Conservation (phyloP, 2,329 filamentous ascomycete species). For the Trichoderma endophyticum region DNA sequence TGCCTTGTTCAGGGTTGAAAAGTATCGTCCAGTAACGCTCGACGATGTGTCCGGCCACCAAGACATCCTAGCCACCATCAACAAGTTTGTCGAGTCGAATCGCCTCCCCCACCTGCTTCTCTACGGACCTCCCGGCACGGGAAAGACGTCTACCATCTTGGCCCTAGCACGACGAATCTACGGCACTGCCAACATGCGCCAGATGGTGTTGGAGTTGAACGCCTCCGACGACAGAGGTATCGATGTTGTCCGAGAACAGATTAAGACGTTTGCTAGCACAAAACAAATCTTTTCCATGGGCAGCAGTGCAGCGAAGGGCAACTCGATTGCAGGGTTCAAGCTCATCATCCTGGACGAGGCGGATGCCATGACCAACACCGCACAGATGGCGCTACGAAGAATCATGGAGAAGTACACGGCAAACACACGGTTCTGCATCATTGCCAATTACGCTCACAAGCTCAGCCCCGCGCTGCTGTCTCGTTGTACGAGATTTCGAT, state of each 20-base stretch:
- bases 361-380: conserved; percentile 99
- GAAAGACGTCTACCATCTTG: conserved; percentile 95
- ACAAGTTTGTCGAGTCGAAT: conserved; percentile 94
- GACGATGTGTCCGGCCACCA: conserved; percentile 94
- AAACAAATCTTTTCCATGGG: conserved; percentile 87
- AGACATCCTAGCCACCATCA: conserved; percentile 95
- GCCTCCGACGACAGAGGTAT: conserved; percentile 97
- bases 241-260: conserved; percentile 96
- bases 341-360: conserved; percentile 97
- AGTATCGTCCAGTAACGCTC: conserved; percentile 86
- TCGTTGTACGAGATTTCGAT: conserved; percentile 89
- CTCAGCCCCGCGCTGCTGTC: conserved; percentile 89
- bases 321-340: conserved; percentile 74
- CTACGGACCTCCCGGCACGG: conserved; percentile 93
- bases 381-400: conserved; percentile 91
- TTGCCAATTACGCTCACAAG: conserved; percentile 98
- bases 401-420: conserved; percentile 99
- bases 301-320: conserved; percentile 44
- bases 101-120: conserved; percentile 91
- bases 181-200: conserved; percentile 84
- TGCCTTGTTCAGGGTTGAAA: conserved; percentile 72
- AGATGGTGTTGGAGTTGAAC: conserved; percentile 98
- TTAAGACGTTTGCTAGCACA: conserved; percentile 98
- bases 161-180: conserved; percentile 93
- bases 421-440: conserved; percentile 97